A percentile compares a stretch with the other conserved stretches of the same genome.
phyloP scores from a whole-genome alignment of 352 stramenopile genomes.

The Globisporangium spinosum region DNA sequence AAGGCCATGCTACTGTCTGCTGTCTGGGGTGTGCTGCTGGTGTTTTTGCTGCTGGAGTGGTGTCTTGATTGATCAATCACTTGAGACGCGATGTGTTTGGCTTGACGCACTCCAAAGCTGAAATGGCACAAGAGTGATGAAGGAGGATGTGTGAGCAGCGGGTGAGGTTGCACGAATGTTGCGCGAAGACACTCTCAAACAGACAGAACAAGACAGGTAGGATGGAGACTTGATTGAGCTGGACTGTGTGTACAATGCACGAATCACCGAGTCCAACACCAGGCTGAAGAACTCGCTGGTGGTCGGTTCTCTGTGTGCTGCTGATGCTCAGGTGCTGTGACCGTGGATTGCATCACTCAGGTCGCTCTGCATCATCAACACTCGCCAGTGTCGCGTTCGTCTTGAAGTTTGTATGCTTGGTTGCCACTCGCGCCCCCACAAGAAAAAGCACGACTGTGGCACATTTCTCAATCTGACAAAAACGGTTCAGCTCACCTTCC shows the following conservation, averaged over 20 bases:
- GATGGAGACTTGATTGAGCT: neutral
- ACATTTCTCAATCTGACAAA: constrained; percentile 8
- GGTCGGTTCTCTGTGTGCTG: neutral
- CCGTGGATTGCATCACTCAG: constrained; percentile 7
- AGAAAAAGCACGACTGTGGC: constrained; percentile 17
- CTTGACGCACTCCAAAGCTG: constrained; percentile 3
- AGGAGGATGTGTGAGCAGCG: constrained; percentile 7
- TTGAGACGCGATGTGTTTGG: neutral
- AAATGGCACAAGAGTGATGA: constrained; percentile 8
- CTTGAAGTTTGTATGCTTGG: constrained; percentile 3
- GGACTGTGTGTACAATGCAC: constrained; percentile 3
- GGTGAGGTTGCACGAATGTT: constrained; percentile 15
- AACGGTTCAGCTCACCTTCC: neutral
- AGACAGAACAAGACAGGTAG: neutral
- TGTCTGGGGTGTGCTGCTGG: neutral
- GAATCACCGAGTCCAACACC: neutral
- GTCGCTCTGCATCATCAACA: constrained; percentile 9
- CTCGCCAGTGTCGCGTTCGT: neutral
- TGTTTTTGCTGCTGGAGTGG: neutral
- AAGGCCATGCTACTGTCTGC: constrained; percentile 38
- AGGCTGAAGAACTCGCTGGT: constrained; percentile 1
- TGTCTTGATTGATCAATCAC: neutral
- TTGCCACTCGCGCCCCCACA: neutral
- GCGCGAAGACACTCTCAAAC: neutral
- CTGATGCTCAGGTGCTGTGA: neutral